These are phyloP conservation scores for Fusarium anguioides DNA, from an alignment of 2,329 filamentous ascomycete species.

Conservation along the genomic window DNA sequence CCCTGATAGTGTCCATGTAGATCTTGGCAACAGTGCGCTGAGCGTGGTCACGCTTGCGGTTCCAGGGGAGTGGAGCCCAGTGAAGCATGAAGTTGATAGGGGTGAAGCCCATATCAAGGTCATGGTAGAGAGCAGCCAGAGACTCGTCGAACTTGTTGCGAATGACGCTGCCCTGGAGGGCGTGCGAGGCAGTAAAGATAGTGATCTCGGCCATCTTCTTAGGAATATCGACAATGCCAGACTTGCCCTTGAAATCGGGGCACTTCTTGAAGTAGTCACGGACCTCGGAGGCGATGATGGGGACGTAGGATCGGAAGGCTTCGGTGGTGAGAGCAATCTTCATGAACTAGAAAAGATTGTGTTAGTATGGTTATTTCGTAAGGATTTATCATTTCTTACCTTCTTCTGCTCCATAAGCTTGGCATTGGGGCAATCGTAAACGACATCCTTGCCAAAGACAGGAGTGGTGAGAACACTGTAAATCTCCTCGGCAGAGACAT, in stretches of 20 bases:
- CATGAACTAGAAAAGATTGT: conserved; percentile 69
- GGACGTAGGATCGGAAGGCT: conserved; percentile 79
- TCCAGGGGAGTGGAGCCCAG: conserved; percentile 90
- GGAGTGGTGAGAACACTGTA: conserved; percentile 80
- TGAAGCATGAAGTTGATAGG: conserved; percentile 91
- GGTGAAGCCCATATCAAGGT: conserved; percentile 90
- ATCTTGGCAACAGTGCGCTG: conserved; percentile 83
- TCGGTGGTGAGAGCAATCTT: conserved; percentile 82
- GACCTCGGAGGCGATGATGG: conserved; percentile 80
- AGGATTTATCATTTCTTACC: conserved; percentile 58
- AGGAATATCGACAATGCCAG: conserved; percentile 77
- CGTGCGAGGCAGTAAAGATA: conserved; percentile 88
- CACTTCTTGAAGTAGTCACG: conserved; percentile 76
- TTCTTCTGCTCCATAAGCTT: conserved; percentile 98
- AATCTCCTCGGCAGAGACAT: conserved; percentile 90
- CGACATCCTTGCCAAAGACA: conserved; percentile 85
- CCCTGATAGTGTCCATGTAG: conserved; percentile 84
- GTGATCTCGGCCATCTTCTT: conserved; percentile 86
- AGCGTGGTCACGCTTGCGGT: conserved; percentile 81
- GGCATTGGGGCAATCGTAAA: conserved; percentile 90
- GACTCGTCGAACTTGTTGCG: conserved; percentile 82
- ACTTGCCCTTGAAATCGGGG: conserved; percentile 73
- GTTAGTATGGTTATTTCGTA: conserved; percentile 25
- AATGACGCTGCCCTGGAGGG: conserved; percentile 85
- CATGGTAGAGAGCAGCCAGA: conserved; percentile 85